Evolutionary conservation across 441 rosid species (phyloP).

Genomic region (Manihot esculenta): DNA sequence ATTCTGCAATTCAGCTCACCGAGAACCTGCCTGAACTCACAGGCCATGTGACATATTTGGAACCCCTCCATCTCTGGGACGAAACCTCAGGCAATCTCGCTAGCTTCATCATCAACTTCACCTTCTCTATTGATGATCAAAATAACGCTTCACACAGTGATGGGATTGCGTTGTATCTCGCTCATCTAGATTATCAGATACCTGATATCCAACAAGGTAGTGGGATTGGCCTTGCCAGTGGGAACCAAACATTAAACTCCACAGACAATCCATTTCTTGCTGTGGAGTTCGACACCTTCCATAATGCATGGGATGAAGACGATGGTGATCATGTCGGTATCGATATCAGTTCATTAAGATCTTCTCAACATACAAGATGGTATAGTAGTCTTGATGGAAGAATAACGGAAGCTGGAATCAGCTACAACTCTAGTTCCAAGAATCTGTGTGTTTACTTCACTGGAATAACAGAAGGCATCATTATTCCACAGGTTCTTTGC

Average conservation of each 20-base stretch:
- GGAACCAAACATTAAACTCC: not conserved
- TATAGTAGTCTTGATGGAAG: slow-evolving; percentile 3
- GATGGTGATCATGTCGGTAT: not conserved
- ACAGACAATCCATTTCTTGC: not conserved
- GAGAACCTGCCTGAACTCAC: slow-evolving; percentile 17
- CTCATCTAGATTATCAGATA: not conserved
- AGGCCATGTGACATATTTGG: slow-evolving; percentile 31
- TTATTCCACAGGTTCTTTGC: not conserved
- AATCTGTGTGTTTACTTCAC: not conserved
- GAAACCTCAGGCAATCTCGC: not conserved
- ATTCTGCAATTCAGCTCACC: slow-evolving; percentile 16
- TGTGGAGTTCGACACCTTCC: not conserved
- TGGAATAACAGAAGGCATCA: not conserved
- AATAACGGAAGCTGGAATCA: not conserved
- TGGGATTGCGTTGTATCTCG: slow-evolving; percentile 36
- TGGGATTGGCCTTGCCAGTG: slow-evolving; percentile 7
- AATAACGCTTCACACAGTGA: not conserved
- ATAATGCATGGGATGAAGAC: not conserved
- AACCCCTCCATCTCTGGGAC: slow-evolving; percentile 24
- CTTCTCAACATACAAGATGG: not conserved
- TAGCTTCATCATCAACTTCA: slow-evolving; percentile 18
- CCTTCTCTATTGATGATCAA: slow-evolving; percentile 19
- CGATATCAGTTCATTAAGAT: not conserved
- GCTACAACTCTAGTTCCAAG: not conserved
- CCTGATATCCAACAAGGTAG: not conserved